Percentiles rank a stretch among this genome's conserved stretches.
Conservation (phyloP, 2,329 filamentous ascomycete genomes). For the Penicillium sp. region DNA sequence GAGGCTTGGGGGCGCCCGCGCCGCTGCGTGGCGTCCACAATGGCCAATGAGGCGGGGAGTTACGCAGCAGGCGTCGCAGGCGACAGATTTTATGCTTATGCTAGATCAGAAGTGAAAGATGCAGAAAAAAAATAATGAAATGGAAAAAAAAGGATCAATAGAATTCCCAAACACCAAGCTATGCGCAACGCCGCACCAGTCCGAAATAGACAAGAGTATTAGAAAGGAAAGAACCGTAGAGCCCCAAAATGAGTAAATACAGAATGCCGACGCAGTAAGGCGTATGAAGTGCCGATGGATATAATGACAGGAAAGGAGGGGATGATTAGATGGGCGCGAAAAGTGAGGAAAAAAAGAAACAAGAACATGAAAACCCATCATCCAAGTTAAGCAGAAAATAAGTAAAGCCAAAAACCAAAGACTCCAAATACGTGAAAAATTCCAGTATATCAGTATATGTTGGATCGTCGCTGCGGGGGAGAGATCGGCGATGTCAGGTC, state of each 20-base stretch:
- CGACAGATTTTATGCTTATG: not conserved
- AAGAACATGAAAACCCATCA: not conserved
- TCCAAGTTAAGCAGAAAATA: not conserved
- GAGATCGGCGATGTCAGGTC: constrained; percentile 4
- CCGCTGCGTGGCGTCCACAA: not conserved
- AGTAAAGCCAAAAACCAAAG: not conserved
- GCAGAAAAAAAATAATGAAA: not conserved
- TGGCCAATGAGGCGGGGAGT: not conserved
- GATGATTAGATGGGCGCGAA: not conserved
- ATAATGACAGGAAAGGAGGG: constrained; percentile 6
- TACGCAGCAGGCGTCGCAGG: not conserved
- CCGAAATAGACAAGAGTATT: not conserved
- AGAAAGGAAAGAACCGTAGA: not conserved
- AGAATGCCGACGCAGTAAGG: constrained; percentile 2
- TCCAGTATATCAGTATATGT: constrained; percentile 2
- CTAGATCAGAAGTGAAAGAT: not conserved
- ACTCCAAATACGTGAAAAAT: not conserved
- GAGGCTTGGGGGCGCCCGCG: constrained; percentile 5
- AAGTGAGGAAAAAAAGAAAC: no score
- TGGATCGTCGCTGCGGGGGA: constrained; percentile 11
- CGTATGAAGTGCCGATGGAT: constrained; percentile 8
- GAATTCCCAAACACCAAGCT: constrained; percentile 22
- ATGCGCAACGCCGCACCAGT: constrained; percentile 17
- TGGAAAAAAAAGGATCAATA: not conserved
- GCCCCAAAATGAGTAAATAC: not conserved